Percentiles rank a stretch among this genome's conserved stretches.
phyloP scores from a whole-genome alignment of 2,329 filamentous ascomycete species.

The Sporothrix brasiliensis region DNA sequence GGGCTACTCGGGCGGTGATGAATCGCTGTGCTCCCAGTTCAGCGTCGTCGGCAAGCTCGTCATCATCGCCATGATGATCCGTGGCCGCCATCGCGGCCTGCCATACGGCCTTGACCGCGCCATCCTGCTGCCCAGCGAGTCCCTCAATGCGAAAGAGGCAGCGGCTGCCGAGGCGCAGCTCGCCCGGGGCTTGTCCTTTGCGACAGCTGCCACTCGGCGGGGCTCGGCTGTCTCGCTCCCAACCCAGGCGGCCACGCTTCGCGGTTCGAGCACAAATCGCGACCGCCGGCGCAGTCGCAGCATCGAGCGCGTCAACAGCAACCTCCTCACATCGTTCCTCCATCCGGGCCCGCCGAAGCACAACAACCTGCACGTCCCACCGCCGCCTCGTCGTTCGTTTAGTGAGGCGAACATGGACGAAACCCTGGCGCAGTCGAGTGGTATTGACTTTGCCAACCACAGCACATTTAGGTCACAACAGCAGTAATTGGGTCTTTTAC shows the following conservation, averaged over 20 bases:
- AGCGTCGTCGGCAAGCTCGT: conserved; percentile 70
- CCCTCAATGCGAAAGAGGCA: conserved; percentile 57
- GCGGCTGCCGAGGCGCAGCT: conserved; percentile 48
- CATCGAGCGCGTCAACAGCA: conserved; percentile 48
- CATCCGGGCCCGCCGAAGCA: conserved; percentile 51
- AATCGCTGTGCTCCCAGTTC: conserved; percentile 84
- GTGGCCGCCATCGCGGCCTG: conserved; percentile 68
- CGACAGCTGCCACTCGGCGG: conserved; percentile 43
- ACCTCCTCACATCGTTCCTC: conserved; percentile 51
- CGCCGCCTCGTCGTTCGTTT: conserved; percentile 26
- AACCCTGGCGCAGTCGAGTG: conserved; percentile 28
- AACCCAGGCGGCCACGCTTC: conserved; percentile 38
- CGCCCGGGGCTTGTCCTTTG: conserved; percentile 32
- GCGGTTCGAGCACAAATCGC: conserved; percentile 40
- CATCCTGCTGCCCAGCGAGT: conserved; percentile 61
- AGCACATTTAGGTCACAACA: neutral
- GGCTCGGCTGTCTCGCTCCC: conserved; percentile 44
- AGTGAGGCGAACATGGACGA: conserved; percentile 30
- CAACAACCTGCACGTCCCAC: neutral
- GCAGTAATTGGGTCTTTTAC: neutral
- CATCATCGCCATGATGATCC: conserved; percentile 70
- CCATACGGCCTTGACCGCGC: conserved; percentile 68
- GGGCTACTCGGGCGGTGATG: conserved; percentile 74
- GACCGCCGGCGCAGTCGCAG: conserved; percentile 46
- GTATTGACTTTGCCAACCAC: conserved; percentile 28